A percentile compares a stretch with the other conserved stretches of the same genome.
phyloP scores from a whole-genome alignment of 208 protist genomes.

The Trypanosoma cruzi region DNA sequence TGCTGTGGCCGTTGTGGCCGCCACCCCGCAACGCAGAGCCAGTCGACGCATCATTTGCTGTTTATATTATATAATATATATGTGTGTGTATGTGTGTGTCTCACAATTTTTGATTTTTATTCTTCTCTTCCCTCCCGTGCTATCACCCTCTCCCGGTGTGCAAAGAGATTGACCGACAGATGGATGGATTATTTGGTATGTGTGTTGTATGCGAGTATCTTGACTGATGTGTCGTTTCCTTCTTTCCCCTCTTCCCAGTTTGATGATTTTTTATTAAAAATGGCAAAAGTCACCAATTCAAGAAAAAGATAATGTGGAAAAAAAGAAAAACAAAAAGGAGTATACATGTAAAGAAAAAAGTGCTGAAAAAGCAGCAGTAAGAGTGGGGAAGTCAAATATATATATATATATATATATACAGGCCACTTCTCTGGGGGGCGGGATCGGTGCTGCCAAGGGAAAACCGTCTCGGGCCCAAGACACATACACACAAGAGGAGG shows the following conservation, averaged over 20 bases:
- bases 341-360: conserved; percentile 1
- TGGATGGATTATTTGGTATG: too few relatives aligned
- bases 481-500: too few relatives aligned
- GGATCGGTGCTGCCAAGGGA: too few relatives aligned
- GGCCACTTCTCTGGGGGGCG: too few relatives aligned
- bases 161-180: neutral
- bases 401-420: neutral
- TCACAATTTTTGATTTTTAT: neutral
- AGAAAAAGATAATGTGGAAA: neutral
- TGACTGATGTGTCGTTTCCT: neutral
- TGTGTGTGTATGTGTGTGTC: conserved; percentile 4
- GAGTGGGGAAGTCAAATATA: neutral
- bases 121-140: neutral
- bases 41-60: conserved; percentile 36
- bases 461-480: too few relatives aligned
- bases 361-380: conserved; percentile 15
- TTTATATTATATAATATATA: neutral
- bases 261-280: too few relatives aligned
- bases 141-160: neutral
- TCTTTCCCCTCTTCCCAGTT: neutral
- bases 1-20: neutral
- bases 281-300: neutral
- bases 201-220: neutral
- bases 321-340: neutral
- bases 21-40: conserved; percentile 6